Conservation (phyloP, 2,329 filamentous ascomycete genomes). For the Talaromyces sp. region DNA sequence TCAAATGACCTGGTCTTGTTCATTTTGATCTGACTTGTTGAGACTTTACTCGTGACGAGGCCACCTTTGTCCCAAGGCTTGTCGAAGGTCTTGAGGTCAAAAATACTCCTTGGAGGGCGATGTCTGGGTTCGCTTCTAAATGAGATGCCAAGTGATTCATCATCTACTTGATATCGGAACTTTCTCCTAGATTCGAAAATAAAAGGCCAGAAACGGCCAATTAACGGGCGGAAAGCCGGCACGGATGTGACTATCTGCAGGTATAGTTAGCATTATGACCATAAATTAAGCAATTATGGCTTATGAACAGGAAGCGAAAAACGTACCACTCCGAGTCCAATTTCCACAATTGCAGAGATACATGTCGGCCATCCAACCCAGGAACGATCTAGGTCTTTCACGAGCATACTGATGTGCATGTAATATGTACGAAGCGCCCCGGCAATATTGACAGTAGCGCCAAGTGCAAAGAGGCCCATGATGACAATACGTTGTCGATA, state of each 20-base stretch:
- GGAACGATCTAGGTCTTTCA: conserved; percentile 31
- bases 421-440: conserved; percentile 37
- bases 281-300: not conserved
- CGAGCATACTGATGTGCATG: conserved; percentile 33
- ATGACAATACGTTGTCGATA: conserved; percentile 37
- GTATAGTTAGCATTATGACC: conserved; percentile 5
- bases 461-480: conserved; percentile 39
- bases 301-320: not conserved
- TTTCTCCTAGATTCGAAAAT: conserved; percentile 4
- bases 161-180: not conserved
- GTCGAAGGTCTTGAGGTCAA: not conserved
- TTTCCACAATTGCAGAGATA: conserved; percentile 34
- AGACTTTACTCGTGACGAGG: not conserved
- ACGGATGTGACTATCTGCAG: conserved; percentile 12
- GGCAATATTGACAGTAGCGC: conserved; percentile 37
- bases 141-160: not conserved
- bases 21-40: not conserved
- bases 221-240: conserved; percentile 12
- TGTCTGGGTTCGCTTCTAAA: not conserved
- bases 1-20: not conserved
- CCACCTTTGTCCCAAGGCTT: not conserved
- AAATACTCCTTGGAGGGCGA: not conserved
- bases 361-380: conserved; percentile 39
- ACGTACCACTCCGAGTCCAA: conserved; percentile 38
- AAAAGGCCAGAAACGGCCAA: conserved; percentile 3